Conservation (phyloP, 2,329 filamentous ascomycete species). For the Fusarium kyushuense region DNA sequence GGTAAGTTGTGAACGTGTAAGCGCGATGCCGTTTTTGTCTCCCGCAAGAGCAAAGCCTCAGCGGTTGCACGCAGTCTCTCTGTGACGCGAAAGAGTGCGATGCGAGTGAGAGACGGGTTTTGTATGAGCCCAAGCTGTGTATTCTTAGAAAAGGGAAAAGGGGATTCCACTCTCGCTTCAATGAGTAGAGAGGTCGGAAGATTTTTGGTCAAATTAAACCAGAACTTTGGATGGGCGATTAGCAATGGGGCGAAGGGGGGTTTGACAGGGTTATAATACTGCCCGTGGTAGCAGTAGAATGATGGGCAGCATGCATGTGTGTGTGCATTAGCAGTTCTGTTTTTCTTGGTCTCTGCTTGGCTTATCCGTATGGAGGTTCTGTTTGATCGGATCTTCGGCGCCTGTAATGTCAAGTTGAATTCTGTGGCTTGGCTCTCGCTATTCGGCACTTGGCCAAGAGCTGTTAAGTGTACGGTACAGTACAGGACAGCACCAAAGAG, state of each 20-base stretch:
- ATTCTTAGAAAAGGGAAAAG: slow-evolving; percentile 18
- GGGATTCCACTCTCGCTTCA: slow-evolving; percentile 33
- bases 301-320: slow-evolving; percentile 33
- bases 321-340: slow-evolving; percentile 17
- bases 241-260: slow-evolving; percentile 3
- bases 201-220: slow-evolving; percentile 42
- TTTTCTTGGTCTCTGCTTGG: slow-evolving; percentile 35
- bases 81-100: slow-evolving; percentile 6
- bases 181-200: slow-evolving; percentile 16
- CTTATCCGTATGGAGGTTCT: slow-evolving; percentile 22
- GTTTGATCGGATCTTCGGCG: slow-evolving; percentile 47
- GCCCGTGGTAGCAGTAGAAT: slow-evolving; percentile 9
- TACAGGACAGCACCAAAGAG: not conserved
- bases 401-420: slow-evolving; percentile 22
- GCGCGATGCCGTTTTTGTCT: slow-evolving; percentile 44
- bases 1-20: slow-evolving; percentile 46
- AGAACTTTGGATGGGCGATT: slow-evolving; percentile 1
- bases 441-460: slow-evolving; percentile 42
- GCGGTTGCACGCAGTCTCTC: slow-evolving; percentile 25
- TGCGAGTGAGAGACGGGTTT: not conserved
- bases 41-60: slow-evolving; percentile 36
- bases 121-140: slow-evolving; percentile 19
- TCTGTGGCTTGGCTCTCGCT: slow-evolving; percentile 41
- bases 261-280: slow-evolving; percentile 40
- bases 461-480: no score